phyloP scores from a whole-genome alignment of 192 early-diverging fungal genomes.

The Rhizoclosmatium globosum region DNA sequence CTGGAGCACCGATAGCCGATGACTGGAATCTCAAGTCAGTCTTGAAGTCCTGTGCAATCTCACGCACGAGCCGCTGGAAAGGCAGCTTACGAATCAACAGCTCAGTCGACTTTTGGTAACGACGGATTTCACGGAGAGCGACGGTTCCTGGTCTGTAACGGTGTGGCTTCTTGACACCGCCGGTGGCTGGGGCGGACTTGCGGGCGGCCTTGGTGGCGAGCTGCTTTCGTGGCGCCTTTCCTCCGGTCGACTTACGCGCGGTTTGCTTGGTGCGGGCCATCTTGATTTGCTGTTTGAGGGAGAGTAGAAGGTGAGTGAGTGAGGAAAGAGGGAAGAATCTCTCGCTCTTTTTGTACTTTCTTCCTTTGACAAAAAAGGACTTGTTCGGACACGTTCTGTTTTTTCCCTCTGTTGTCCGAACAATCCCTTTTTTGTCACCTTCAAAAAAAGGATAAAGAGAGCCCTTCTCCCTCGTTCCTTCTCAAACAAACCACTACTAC shows the following conservation, averaged over 20 bases:
- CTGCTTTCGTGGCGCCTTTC: constrained; percentile 98
- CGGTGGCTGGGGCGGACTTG: constrained; percentile 89
- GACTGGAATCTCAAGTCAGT: constrained; percentile 99
- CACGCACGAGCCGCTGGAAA: constrained; percentile 91
- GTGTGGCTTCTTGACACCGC: constrained; percentile 47
- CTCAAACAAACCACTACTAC: too few relatives aligned
- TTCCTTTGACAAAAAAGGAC: neutral
- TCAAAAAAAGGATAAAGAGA: too few relatives aligned
- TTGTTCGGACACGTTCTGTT: constrained; percentile 6
- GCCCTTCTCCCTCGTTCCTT: too few relatives aligned
- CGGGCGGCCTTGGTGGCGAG: constrained; percentile 91
- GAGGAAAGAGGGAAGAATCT: neutral
- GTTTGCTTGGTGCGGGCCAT: constrained; percentile 93
- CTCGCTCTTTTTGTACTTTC: neutral
- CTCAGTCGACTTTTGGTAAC: constrained; percentile 83
- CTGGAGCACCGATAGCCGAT: constrained; percentile 95
- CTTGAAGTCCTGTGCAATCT: constrained; percentile 99
- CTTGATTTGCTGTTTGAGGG: too few relatives aligned
- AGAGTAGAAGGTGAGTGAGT: constrained; percentile 57
- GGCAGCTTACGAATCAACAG: constrained; percentile 86
- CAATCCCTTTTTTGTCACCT: too few relatives aligned
- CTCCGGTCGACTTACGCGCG: constrained; percentile 98
- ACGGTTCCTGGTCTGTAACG: constrained; percentile 81
- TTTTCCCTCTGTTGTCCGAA: neutral
- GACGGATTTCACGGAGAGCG: constrained; percentile 85